Evolutionary conservation across 2,329 filamentous ascomycete genomes (phyloP), one percentile per base, ranked within the genome.

Genomic region (Fusarium sp.): DNA sequence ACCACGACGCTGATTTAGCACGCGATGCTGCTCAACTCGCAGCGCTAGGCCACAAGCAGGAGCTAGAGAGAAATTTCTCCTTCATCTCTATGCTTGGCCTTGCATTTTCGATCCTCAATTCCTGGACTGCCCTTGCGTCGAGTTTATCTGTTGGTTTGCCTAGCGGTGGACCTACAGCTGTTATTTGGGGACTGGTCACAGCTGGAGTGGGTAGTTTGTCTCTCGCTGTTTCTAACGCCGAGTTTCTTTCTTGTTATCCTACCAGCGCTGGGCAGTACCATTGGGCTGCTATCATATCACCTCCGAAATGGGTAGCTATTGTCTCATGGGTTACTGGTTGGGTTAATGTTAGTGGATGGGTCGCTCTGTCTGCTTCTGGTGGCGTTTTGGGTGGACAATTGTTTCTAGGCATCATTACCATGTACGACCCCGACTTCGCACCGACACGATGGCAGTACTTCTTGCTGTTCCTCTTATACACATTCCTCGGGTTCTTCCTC

Each of bases 401-500:
- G n/a, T 52, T 52, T 25, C n/a, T 52, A 0, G 49, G 49, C 2
- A 52, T 52, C 13, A 52, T 52, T 5, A 52, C 49, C 12, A 37
- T 52, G 49, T 52, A 52, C 49, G 49, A 52, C 18, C 32, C 49
- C n/a, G n/a, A 52, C 3, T 52, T 52, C 12, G 49, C 32, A 25
- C 49, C 49, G 32, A 52, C 49, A 4, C 9, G 49, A 37, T 52
- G 49, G 49, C 49, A 37, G 49, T 52, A 52, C 0, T 52, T 52
- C 18, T 3, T 52, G 8, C 49, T 52, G 18, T 52, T 52, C 6
- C 49, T 52, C 12, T 0, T 52, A 52, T 52, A 37, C 18, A 37
- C n/a, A 15, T 52, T 37, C 3, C n/a, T 52, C 0, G 49, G 49
- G 0, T 52, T 52, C 32, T 52, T 52, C 2, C 32, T 52, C 12